Evolutionary conservation across 805 yeast genomes (phyloP).

Genomic region (Scheffersomyces stipitis): DNA sequence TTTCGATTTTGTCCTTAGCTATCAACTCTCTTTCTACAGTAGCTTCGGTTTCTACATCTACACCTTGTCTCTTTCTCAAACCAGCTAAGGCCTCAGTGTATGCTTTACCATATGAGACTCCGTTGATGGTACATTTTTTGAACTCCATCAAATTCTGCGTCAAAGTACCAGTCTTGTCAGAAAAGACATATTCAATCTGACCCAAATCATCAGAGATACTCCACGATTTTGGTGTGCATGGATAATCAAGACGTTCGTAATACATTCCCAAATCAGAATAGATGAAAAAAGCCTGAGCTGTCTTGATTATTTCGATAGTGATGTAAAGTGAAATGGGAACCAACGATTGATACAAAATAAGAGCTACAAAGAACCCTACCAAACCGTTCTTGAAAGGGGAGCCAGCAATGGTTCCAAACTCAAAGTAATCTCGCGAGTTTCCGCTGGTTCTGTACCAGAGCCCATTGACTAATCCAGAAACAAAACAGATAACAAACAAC

Average conservation of each 20-base stretch:
- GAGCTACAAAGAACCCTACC: conserved; percentile 67
- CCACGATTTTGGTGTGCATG: conserved; percentile 83
- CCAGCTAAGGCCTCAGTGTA: conserved; percentile 81
- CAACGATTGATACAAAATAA: conserved; percentile 72
- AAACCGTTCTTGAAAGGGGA: conserved; percentile 65
- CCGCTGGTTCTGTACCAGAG: conserved; percentile 46
- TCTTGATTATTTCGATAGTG: conserved; percentile 76
- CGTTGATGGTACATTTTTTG: conserved; percentile 69
- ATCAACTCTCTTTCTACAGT: conserved; percentile 42
- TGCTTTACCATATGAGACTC: conserved; percentile 68
- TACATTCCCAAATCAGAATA: conserved; percentile 71
- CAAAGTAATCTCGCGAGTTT: conserved; percentile 56
- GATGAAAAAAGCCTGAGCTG: conserved; percentile 73
- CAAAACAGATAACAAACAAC: conserved; percentile 63
- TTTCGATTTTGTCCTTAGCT: conserved; percentile 40
- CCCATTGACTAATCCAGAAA: conserved; percentile 72
- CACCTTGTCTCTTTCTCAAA: conserved; percentile 61
- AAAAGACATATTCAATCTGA: conserved; percentile 76
- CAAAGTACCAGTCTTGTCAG: conserved; percentile 82
- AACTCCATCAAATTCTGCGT: conserved; percentile 85
- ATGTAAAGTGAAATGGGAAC: conserved; percentile 81
- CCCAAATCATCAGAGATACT: conserved; percentile 82
- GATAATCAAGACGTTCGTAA: conserved; percentile 65
- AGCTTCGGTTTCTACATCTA: conserved; percentile 54
- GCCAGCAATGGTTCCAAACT: conserved; percentile 58